Conservation (phyloP, 257 asterid species). For the Hygrophila difformis region DNA sequence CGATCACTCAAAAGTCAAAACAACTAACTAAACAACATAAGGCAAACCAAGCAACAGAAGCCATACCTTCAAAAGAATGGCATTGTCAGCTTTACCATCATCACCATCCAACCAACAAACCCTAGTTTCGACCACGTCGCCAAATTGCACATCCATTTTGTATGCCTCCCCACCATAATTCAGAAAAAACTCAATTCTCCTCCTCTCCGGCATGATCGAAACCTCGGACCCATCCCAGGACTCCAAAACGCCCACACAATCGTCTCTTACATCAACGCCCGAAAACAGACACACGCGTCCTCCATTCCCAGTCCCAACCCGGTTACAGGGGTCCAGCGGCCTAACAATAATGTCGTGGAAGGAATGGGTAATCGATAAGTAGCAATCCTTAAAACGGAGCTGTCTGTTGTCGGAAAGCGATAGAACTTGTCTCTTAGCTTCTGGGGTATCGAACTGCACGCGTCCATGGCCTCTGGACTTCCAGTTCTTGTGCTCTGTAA, state of each 20-base stretch:
- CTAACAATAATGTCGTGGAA: constrained; percentile 45
- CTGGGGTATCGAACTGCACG: constrained; percentile 57
- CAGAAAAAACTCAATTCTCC: constrained; percentile 45
- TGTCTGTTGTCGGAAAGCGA: constrained; percentile 36
- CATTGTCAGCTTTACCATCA: constrained; percentile 18
- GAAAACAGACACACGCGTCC: constrained; percentile 33
- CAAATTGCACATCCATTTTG: constrained; percentile 68
- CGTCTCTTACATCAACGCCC: constrained; percentile 44
- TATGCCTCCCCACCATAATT: constrained; percentile 30
- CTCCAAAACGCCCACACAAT: constrained; percentile 52
- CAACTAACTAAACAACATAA: neutral
- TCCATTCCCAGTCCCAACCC: constrained; percentile 30
- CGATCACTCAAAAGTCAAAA: neutral
- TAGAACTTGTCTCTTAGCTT: constrained; percentile 34
- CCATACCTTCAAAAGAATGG: constrained; percentile 63
- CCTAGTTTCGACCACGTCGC: constrained; percentile 51
- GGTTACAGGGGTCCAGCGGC: constrained; percentile 43
- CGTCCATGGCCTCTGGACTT: constrained; percentile 83
- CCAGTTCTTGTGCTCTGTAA: constrained; percentile 75
- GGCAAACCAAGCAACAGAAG: too few species aligned
- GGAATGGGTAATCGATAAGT: constrained; percentile 39
- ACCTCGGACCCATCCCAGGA: constrained; percentile 44
- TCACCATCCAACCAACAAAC: constrained; percentile 32
- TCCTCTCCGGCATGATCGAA: constrained; percentile 83
- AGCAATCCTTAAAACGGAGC: constrained; percentile 43